phyloP scores from a whole-genome alignment of 345 rosid genomes.

The Arabidopsis thaliana region TAIR10.1 NC_003070.9:10705001-10705500 shows the following conservation, averaged over 20 bases:
- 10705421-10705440: conserved; percentile 47
- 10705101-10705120: background rate
- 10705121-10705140: background rate
- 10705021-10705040: no score
- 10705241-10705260: background rate
- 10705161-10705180: conserved; percentile 1
- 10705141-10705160: background rate
- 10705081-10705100: background rate
- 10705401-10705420: conserved; percentile 50
- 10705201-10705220: background rate
- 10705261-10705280: conserved; percentile 20
- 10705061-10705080: no score
- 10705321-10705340: conserved; percentile 24
- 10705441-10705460: conserved; percentile 42
- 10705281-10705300: conserved; percentile 27
- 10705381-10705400: conserved; percentile 47
- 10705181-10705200: no score
- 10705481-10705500: conserved; percentile 39
- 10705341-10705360: conserved; percentile 33
- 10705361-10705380: conserved; percentile 40
- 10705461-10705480: conserved; percentile 34
- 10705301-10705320: conserved; percentile 37
- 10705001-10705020: no score
- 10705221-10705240: background rate
- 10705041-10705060: no score